Conservation (phyloP, 1,139 yeast species). For the Candida glucosophila region DNA sequence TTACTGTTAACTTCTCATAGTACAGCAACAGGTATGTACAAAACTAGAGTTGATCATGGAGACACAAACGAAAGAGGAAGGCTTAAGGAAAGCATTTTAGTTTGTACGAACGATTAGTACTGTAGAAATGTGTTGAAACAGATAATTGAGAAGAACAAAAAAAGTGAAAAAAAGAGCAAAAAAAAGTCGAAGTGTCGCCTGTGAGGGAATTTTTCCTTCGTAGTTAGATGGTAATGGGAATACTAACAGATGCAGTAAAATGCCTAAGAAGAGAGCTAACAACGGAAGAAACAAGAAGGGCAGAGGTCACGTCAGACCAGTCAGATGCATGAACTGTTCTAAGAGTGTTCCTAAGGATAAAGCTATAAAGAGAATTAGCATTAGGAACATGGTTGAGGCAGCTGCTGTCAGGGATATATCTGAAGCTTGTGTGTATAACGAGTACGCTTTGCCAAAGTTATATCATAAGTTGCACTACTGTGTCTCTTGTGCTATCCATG, state of each 20-base stretch:
- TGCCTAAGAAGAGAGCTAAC: constrained; percentile 99
- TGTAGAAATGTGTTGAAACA: too few species aligned
- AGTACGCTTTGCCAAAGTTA: constrained; percentile 98
- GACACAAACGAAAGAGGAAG: too few species aligned
- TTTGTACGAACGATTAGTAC: too few species aligned
- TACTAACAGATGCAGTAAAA: constrained; percentile 37
- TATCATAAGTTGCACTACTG: constrained; percentile 99
- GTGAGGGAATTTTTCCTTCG: too few species aligned
- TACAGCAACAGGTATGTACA: too few species aligned
- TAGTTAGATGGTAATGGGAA: too few species aligned
- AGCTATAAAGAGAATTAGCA: constrained; percentile 99
- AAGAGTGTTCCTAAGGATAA: constrained; percentile 99
- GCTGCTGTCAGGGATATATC: constrained; percentile 99
- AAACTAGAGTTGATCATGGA: too few species aligned
- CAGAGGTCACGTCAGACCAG: constrained; percentile 99
- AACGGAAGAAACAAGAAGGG: constrained; percentile 99
- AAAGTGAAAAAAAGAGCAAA: too few species aligned
- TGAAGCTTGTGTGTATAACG: constrained; percentile 98
- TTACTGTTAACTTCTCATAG: too few species aligned
- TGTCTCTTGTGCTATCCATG: constrained; percentile 99
- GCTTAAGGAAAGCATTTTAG: too few species aligned
- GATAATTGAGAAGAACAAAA: too few species aligned
- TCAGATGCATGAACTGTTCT: constrained; percentile 99
- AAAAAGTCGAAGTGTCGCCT: too few species aligned
- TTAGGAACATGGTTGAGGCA: constrained; percentile 99